phyloP scores from a whole-genome alignment of 768 basidiomycete species.

The Leccinum imitatum region DNA sequence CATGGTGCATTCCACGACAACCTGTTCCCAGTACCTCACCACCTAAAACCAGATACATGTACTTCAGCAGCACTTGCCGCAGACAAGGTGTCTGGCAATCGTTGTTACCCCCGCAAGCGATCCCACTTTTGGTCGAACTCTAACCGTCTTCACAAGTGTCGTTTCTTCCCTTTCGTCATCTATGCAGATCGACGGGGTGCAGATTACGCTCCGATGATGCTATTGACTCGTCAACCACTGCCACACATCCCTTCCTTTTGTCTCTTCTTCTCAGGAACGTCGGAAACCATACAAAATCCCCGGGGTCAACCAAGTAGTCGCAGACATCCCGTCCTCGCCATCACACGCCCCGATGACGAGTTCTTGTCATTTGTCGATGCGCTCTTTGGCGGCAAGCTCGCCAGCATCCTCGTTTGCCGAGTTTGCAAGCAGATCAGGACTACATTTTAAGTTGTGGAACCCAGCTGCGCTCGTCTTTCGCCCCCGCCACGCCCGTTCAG shows the following conservation, averaged over 20 bases:
- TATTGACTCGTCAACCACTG: conserved; percentile 68
- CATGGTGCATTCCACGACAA: conserved; percentile 52
- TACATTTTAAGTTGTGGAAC: conserved; percentile 25
- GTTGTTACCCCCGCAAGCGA: conserved; percentile 54
- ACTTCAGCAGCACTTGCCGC: conserved; percentile 16
- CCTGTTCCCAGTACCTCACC: conserved; percentile 36
- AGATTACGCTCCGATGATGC: conserved; percentile 57
- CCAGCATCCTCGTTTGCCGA: conserved; percentile 91
- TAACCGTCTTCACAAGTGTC: conserved; percentile 21
- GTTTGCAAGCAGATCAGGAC: conserved; percentile 75
- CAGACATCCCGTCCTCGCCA: conserved; percentile 1
- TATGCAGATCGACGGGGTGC: conserved; percentile 33
- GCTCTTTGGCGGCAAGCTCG: conserved; percentile 85
- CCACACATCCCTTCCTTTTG: conserved; percentile 56
- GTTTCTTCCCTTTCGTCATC: conserved; percentile 42
- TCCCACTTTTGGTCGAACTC: conserved; percentile 69
- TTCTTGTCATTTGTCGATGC: conserved; percentile 80
- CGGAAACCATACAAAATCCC: conserved; percentile 42
- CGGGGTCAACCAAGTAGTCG: conserved; percentile 23
- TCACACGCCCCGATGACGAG: conserved; percentile 39
- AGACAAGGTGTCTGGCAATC: conserved; percentile 41
- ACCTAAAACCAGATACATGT: conserved; percentile 1
- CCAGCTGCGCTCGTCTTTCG: conserved; percentile 56
- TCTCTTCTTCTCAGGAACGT: conserved; percentile 56
- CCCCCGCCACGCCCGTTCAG: conserved; percentile 44